Percentiles rank a stretch among this genome's conserved stretches.
phyloP scores from a whole-genome alignment of 805 yeast genomes.

The Wickerhamomyces kurtzmanii region DNA sequence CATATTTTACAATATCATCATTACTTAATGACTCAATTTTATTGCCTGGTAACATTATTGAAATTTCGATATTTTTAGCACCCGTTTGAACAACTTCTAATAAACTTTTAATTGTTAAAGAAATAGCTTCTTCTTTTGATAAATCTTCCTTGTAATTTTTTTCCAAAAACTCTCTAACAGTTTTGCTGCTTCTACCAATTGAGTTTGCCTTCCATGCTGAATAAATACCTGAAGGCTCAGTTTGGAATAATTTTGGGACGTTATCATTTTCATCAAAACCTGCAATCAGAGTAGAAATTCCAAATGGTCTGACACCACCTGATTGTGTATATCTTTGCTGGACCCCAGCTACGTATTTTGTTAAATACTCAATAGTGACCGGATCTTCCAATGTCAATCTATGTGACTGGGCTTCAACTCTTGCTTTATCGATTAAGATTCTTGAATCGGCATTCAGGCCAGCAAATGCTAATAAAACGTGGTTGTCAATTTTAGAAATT shows the following conservation, averaged over 20 bases:
- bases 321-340: conserved; percentile 96
- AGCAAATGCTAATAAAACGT: conserved; percentile 88
- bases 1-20: conserved; percentile 67
- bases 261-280: conserved; percentile 87
- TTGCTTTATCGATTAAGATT: conserved; percentile 86
- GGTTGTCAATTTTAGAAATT: conserved; percentile 85
- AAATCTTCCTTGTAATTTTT: conserved; percentile 63
- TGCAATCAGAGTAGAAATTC: conserved; percentile 89
- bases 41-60: conserved; percentile 68
- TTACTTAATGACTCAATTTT: conserved; percentile 48
- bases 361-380: conserved; percentile 82
- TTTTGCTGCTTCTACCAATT: conserved; percentile 89
- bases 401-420: conserved; percentile 95
- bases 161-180: conserved; percentile 92
- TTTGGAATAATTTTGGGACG: conserved; percentile 78
- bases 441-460: conserved; percentile 99
- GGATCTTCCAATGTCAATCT: conserved; percentile 91
- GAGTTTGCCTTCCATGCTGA: conserved; percentile 98
- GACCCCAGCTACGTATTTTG: conserved; percentile 94
- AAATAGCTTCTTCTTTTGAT: conserved; percentile 62
- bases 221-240: conserved; percentile 96
- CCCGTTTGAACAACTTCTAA: conserved; percentile 98
- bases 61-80: conserved; percentile 89
- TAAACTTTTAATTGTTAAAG: conserved; percentile 75
- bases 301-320: conserved; percentile 98